These are phyloP conservation scores for Oryza longistaminata DNA, from an alignment of 176 grass and related monocot genomes.

Conservation along the genomic window DNA sequence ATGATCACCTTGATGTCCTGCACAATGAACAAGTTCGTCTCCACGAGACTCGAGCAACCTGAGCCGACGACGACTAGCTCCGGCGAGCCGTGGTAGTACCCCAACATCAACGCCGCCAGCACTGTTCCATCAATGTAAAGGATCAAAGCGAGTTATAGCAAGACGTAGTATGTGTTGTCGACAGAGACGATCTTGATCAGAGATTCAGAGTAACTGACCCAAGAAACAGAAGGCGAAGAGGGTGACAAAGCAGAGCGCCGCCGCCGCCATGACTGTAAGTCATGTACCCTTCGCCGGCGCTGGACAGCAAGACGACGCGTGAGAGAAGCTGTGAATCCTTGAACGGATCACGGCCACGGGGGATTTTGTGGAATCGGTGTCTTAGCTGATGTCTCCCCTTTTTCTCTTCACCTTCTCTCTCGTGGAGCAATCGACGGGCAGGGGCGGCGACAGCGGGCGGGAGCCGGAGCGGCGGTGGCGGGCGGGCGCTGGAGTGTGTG, in stretches of 20 bases:
- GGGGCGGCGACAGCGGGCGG: no score
- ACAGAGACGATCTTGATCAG: not conserved
- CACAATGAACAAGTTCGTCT: conserved; percentile 48
- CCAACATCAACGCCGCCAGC: conserved; percentile 56
- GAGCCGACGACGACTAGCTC: conserved; percentile 52
- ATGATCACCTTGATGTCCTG: conserved; percentile 46
- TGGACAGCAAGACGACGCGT: not conserved
- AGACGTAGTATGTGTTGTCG: not conserved
- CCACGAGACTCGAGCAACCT: conserved; percentile 56
- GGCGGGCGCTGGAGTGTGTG: no score
- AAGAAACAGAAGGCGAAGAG: conserved; percentile 54
- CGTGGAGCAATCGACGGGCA: no score
- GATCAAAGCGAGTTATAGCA: not conserved
- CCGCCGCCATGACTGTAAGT: conserved; percentile 14
- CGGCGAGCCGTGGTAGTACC: conserved; percentile 42
- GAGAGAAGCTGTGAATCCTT: not conserved
- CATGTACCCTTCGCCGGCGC: not conserved
- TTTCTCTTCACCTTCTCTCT: no score
- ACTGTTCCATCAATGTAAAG: conserved; percentile 22
- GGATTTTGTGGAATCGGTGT: not conserved
- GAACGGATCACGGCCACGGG: not conserved
- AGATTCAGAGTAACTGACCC: conserved; percentile 30
- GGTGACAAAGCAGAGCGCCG: conserved; percentile 46
- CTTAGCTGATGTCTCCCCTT: not conserved
- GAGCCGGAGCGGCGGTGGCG: no score